Percentiles rank a stretch among this genome's conserved stretches.
Conservation (phyloP, 1,284 basidiomycete genomes). For the Cutaneotrichosporon cyanovorans region DNA sequence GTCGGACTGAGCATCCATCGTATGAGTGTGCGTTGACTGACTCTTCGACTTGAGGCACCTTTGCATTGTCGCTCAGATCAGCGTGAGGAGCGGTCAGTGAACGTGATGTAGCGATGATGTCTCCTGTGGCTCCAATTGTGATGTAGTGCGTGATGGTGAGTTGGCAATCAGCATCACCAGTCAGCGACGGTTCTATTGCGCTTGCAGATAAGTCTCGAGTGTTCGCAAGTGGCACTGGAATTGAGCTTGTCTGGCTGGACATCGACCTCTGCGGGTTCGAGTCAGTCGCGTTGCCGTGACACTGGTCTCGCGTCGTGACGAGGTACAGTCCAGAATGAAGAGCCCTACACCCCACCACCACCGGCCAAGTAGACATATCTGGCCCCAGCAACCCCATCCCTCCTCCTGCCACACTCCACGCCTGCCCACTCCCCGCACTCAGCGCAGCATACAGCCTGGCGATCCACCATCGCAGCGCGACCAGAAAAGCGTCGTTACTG, state of each 20-base stretch:
- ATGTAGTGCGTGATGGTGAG: conserved; percentile 1
- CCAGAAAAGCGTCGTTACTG: conserved; percentile 13
- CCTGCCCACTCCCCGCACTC: conserved; percentile 20
- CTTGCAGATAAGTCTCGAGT: too few relatives aligned
- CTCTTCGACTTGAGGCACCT: too few relatives aligned
- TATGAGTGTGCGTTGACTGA: conserved; percentile 1
- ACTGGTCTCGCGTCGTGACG: conserved; percentile 1
- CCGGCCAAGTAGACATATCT: conserved; percentile 24
- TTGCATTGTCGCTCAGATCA: too few relatives aligned
- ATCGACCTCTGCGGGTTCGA: too few relatives aligned
- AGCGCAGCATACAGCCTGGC: conserved; percentile 22
- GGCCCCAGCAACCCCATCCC: conserved; percentile 20
- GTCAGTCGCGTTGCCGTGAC: background rate
- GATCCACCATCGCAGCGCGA: conserved; percentile 30
- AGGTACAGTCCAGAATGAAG: conserved; percentile 17
- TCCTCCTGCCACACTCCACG: conserved; percentile 18
- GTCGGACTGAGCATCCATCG: conserved; percentile 17
- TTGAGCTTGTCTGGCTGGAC: too few relatives aligned
- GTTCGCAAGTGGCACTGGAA: too few relatives aligned
- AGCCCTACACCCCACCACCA: conserved; percentile 10
- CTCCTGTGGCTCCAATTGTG: conserved; percentile 6
- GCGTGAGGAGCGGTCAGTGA: background rate
- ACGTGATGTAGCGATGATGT: conserved; percentile 3
- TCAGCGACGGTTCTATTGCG: too few relatives aligned
- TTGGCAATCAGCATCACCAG: too few relatives aligned